Conservation (phyloP, 345 rosid genomes). For the Diplotaxis tenuifolia region DNA sequence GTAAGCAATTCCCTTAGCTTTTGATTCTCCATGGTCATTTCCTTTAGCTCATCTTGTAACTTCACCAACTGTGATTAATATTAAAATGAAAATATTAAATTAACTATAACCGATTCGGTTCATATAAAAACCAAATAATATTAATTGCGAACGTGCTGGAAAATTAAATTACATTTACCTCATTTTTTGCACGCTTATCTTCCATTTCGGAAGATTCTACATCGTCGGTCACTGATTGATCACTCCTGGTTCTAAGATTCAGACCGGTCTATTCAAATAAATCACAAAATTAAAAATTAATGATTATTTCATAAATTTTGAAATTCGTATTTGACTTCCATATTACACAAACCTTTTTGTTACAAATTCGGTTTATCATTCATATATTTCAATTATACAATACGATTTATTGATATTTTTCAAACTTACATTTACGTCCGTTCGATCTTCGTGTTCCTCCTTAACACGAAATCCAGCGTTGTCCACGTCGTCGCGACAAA, state of each 20-base stretch:
- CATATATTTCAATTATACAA: no score
- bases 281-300: not conserved
- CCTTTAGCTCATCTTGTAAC: constrained; percentile 65
- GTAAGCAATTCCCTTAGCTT: constrained; percentile 70
- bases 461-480: constrained; percentile 42
- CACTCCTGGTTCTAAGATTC: constrained; percentile 78
- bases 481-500: constrained; percentile 13
- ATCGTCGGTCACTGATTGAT: constrained; percentile 76
- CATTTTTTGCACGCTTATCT: constrained; percentile 51
- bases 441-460: constrained; percentile 43
- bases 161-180: constrained; percentile 44
- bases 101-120: not conserved
- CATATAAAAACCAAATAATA: not conserved
- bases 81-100: not conserved
- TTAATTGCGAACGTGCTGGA: not conserved
- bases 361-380: not conserved
- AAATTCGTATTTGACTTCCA: not conserved
- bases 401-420: not conserved
- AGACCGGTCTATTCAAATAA: constrained; percentile 61
- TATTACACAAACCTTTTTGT: not conserved
- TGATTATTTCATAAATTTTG: no score
- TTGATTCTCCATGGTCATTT: constrained; percentile 69
- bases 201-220: constrained; percentile 63
- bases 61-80: constrained; percentile 47
- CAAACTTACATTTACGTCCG: constrained; percentile 59